These are phyloP conservation scores for Periconia sp. DNA, from an alignment of 2,329 filamentous ascomycete species.

Conservation along the genomic window DNA sequence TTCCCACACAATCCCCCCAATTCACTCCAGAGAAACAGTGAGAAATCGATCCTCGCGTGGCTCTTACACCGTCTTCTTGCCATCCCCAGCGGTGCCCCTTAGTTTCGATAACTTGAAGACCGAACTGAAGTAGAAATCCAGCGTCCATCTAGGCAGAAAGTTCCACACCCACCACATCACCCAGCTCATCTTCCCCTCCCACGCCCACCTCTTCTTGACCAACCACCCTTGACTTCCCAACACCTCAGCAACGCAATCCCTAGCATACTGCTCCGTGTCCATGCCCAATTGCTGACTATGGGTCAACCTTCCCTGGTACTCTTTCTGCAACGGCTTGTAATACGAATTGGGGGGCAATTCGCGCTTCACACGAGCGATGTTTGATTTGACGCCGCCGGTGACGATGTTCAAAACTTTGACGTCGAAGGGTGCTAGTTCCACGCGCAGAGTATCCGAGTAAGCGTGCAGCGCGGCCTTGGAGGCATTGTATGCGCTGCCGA, in stretches of 20 bases:
- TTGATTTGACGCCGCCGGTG: slow-evolving; percentile 62
- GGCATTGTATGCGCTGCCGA: slow-evolving; percentile 55
- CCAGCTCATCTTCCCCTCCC: slow-evolving; percentile 56
- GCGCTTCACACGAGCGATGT: slow-evolving; percentile 57
- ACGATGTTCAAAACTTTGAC: slow-evolving; percentile 53
- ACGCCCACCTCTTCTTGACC: slow-evolving; percentile 52
- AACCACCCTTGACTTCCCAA: slow-evolving; percentile 39
- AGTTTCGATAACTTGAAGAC: slow-evolving; percentile 57
- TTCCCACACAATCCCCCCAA: too few relatives aligned
- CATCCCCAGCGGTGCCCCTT: slow-evolving; percentile 32
- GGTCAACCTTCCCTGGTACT: slow-evolving; percentile 54
- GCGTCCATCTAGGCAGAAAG: slow-evolving; percentile 48
- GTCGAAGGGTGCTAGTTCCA: slow-evolving; percentile 57
- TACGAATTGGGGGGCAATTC: slow-evolving; percentile 51
- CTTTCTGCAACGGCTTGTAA: slow-evolving; percentile 54
- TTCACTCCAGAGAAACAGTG: too few relatives aligned
- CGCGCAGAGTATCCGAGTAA: slow-evolving; percentile 60
- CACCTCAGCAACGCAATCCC: slow-evolving; percentile 57
- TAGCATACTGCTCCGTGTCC: slow-evolving; percentile 56
- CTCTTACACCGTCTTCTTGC: slow-evolving; percentile 29
- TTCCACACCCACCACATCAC: slow-evolving; percentile 52
- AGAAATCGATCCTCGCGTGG: too few relatives aligned
- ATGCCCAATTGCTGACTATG: slow-evolving; percentile 58
- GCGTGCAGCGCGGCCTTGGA: slow-evolving; percentile 62
- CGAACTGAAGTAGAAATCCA: slow-evolving; percentile 50